Conservation (phyloP, 2,329 filamentous ascomycete species). For the Cladorrhinum sp. region DNA sequence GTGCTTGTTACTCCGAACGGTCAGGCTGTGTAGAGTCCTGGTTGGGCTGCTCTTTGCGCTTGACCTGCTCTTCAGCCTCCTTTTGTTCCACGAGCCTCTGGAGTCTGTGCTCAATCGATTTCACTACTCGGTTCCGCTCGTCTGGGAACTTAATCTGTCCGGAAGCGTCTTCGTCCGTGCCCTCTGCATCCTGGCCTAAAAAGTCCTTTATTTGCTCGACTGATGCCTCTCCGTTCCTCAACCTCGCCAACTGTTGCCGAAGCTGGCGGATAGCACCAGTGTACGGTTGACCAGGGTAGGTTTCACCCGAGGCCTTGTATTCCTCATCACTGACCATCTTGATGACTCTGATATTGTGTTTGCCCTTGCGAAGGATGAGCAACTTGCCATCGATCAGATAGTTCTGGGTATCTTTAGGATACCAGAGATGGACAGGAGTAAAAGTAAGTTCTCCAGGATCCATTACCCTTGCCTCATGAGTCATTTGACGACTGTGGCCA, state of each 20-base stretch:
- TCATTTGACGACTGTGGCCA: slow-evolving; percentile 32
- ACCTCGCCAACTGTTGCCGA: slow-evolving; percentile 35
- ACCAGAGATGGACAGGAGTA: slow-evolving; percentile 59
- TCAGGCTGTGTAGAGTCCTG: background rate
- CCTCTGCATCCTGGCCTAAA: background rate
- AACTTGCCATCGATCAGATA: slow-evolving; percentile 59
- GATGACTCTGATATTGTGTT: slow-evolving; percentile 61
- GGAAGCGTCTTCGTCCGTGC: background rate
- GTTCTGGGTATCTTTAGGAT: slow-evolving; percentile 53
- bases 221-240: slow-evolving; percentile 31
- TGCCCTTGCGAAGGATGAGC: slow-evolving; percentile 60
- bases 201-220: slow-evolving; percentile 29
- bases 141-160: slow-evolving; percentile 3
- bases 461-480: slow-evolving; percentile 22
- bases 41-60: background rate
- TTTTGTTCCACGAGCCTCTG: slow-evolving; percentile 2
- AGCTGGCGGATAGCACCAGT: slow-evolving; percentile 48
- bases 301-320: slow-evolving; percentile 47
- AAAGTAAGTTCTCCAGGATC: slow-evolving; percentile 50
- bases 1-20: no score
- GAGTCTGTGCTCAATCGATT: slow-evolving; percentile 7
- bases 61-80: background rate
- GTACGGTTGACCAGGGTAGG: slow-evolving; percentile 53
- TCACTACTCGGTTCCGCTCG: background rate
- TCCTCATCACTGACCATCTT: slow-evolving; percentile 57